Evolutionary conservation across 306 rosid genomes (phyloP), one percentile per base, ranked within the genome.

Genomic region (Ammopiptanthus mongolicus): DNA sequence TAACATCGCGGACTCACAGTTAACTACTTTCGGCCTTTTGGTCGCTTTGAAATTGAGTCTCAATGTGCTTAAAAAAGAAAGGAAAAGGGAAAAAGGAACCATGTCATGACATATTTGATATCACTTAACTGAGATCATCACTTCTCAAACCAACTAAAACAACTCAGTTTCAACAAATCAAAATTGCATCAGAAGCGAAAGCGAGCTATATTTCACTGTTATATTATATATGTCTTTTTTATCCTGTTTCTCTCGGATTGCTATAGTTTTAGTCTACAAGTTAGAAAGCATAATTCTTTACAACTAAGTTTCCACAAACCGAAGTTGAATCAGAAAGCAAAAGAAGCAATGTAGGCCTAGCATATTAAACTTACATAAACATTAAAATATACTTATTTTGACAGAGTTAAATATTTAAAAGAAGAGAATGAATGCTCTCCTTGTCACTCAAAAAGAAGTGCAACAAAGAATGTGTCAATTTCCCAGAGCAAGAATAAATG

Each of bases 101-200:
- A 51, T 25, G 65, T 52, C 34, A 25, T 29, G 58, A 41, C 59
- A n/a, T 23, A 21, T 62, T 69, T 53, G 52, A 61, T 7, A 31
- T 76, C 58, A 62, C 2, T 69, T 61, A 36, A 61, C 64, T 22
- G 18, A 36, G 46, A 64, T 65, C 55, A 69, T 33, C 66, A 80
- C 78, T 83, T 62, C 17, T 10, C 47, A 84, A 71, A 76, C 77
- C 47, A 76, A 80, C 74, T 44, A 37, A 67, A 80, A 80, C 66
- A 78, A 76, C 74, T 58, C 63, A 65, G 84, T 84, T 76, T 76
- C 82, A 80, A 80, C 84, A 21, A 72, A 76, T 59, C 64, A 71
- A 76, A 59, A 71, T 80, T 84, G 77, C 59, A 52, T 60, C 62
- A 84, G 65, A 80, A 80, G 84, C 70, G 0, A 80, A 76, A 76